Conservation (phyloP, 139 green algal genomes). For the Chlorella vulgaris region DNA sequence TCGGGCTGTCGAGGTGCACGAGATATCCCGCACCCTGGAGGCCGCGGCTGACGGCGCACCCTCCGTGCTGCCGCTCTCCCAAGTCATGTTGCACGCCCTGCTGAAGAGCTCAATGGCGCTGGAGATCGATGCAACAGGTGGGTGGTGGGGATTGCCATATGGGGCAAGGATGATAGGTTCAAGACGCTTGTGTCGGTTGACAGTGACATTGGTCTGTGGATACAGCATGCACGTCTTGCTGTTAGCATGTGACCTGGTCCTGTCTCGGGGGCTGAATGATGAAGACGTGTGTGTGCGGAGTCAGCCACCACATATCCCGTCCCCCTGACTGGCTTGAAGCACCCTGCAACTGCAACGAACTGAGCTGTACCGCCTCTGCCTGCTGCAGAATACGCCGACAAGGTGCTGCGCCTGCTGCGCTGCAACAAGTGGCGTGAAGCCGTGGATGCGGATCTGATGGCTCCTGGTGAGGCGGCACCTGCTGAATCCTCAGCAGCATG, state of each 20-base stretch:
- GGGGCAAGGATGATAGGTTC: neutral
- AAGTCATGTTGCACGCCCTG: slow-evolving; percentile 43
- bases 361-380: neutral
- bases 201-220: too few relatives aligned
- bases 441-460: slow-evolving; percentile 26
- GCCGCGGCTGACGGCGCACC: neutral
- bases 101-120: slow-evolving; percentile 30
- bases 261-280: too few relatives aligned
- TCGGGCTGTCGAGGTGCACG: slow-evolving; percentile 46
- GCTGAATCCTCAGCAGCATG: too few relatives aligned
- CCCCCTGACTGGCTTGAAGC: neutral
- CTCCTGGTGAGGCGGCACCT: neutral
- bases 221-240: too few relatives aligned
- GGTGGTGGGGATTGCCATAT: neutral
- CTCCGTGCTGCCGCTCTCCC: slow-evolving; percentile 37
- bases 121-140: slow-evolving; percentile 24
- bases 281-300: too few relatives aligned
- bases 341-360: neutral
- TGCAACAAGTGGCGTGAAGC: slow-evolving; percentile 50
- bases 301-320: neutral
- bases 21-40: slow-evolving; percentile 20
- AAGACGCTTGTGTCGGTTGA: too few relatives aligned
- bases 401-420: slow-evolving; percentile 46
- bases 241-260: too few relatives aligned
- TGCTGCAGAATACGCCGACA: slow-evolving; percentile 28